phyloP scores from a whole-genome alignment of 495 filamentous ascomycete species.

The Xylaria flabelliformis region DNA sequence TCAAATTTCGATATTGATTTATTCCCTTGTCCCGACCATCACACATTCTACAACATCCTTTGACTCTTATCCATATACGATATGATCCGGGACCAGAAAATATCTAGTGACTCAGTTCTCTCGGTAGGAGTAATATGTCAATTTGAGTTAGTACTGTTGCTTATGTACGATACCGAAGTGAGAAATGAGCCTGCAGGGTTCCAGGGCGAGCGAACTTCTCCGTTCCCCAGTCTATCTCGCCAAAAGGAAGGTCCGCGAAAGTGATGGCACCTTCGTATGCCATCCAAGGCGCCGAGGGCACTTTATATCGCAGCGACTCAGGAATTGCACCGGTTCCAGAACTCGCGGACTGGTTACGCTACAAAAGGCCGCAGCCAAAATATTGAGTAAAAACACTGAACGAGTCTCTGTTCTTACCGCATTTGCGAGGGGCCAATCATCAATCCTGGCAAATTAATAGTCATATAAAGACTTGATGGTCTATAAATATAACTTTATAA shows the following conservation, averaged over 20 bases:
- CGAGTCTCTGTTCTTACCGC: constrained; percentile 34
- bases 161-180: background rate
- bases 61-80: too few relatives aligned
- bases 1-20: background rate
- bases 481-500: too few relatives aligned
- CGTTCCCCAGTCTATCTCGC: constrained; percentile 32
- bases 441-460: too few relatives aligned
- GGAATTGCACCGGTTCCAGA: constrained; percentile 23
- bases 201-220: constrained; percentile 17
- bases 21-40: too few relatives aligned
- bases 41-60: too few relatives aligned
- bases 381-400: constrained; percentile 29
- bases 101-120: too few relatives aligned
- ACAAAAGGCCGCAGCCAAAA: constrained; percentile 26
- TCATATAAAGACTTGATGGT: too few relatives aligned
- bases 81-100: too few relatives aligned
- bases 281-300: constrained; percentile 44
- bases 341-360: background rate
- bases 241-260: constrained; percentile 32
- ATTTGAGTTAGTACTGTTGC: too few relatives aligned
- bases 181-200: background rate
- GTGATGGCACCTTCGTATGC: constrained; percentile 36
- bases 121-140: too few relatives aligned
- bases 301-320: background rate
- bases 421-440: constrained; percentile 32